Percentiles rank a stretch among this genome's conserved stretches.
Conservation (phyloP, 345 rosid genomes). For the Ailanthus altissimus region DNA sequence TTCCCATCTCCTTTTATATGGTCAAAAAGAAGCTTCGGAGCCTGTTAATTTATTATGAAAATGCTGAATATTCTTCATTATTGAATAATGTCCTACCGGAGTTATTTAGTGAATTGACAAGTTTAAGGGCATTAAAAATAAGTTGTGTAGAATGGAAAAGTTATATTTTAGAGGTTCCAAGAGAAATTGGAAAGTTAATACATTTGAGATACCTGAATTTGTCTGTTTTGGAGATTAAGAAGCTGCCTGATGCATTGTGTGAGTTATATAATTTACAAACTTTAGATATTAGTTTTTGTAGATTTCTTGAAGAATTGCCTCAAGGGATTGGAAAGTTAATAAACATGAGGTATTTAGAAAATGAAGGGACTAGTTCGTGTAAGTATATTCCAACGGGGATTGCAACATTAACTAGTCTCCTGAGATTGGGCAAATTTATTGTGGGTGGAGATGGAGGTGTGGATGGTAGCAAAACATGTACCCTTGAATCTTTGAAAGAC, state of each 20-base stretch:
- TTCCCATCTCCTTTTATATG: neutral
- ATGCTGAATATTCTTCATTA: neutral
- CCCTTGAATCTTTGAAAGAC: neutral
- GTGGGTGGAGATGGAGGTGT: neutral
- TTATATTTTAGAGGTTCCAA: neutral
- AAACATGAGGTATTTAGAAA: neutral
- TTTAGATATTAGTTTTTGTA: neutral
- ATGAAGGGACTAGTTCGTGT: neutral
- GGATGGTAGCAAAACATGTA: neutral
- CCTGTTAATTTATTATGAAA: neutral
- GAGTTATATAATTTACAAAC: neutral
- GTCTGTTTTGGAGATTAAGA: neutral
- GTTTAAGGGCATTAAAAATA: neutral
- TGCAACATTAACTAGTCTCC: neutral
- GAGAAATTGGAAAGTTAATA: neutral
- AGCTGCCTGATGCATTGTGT: neutral
- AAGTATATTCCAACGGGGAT: neutral
- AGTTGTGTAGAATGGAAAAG: accelerated
- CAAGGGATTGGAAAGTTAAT: neutral
- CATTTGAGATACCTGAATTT: neutral
- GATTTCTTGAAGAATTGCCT: neutral
- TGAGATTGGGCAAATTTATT: neutral
- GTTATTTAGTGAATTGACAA: neutral
- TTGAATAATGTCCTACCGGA: neutral
- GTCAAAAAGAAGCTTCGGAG: neutral